Conservation (phyloP, 148 eudicot species). For the Suaeda aralocaspica region DNA sequence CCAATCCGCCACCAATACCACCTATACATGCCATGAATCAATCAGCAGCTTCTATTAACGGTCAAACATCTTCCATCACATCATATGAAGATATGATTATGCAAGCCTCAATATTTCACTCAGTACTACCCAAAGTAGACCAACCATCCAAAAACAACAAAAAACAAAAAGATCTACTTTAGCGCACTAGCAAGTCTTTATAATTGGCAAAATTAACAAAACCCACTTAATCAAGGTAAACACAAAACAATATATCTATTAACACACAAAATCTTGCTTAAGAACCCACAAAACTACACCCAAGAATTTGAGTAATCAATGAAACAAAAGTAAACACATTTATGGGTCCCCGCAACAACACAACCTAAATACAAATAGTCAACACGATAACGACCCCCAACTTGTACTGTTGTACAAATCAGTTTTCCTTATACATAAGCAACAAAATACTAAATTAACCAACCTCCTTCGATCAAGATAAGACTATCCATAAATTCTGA, state of each 20-base stretch:
- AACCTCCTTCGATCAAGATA: slow-evolving; percentile 19
- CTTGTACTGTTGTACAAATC: not conserved
- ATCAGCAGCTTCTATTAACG: not conserved
- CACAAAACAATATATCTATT: slow-evolving; percentile 1
- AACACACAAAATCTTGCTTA: not conserved
- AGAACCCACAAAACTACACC: not conserved
- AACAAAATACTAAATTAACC: slow-evolving; percentile 20
- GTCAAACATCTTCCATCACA: not conserved
- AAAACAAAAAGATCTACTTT: not conserved
- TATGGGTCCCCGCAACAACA: slow-evolving; percentile 17
- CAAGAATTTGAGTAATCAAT: not conserved
- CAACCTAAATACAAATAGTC: not conserved
- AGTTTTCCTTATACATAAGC: not conserved
- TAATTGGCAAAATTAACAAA: not conserved
- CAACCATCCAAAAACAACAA: not conserved
- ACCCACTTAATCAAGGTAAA: not conserved
- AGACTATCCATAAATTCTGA: slow-evolving; percentile 15
- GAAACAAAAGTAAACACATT: slow-evolving; percentile 11
- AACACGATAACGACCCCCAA: slow-evolving; percentile 9
- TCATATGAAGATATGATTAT: too few relatives aligned
- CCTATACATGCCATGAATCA: not conserved
- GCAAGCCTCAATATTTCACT: not conserved
- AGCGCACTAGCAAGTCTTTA: not conserved
- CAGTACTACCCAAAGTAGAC: not conserved
- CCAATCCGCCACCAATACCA: too few relatives aligned